Base-by-base conservation (phyloP, 2,329 filamentous ascomycete genomes). In the Monosporascus sp. region DNA sequence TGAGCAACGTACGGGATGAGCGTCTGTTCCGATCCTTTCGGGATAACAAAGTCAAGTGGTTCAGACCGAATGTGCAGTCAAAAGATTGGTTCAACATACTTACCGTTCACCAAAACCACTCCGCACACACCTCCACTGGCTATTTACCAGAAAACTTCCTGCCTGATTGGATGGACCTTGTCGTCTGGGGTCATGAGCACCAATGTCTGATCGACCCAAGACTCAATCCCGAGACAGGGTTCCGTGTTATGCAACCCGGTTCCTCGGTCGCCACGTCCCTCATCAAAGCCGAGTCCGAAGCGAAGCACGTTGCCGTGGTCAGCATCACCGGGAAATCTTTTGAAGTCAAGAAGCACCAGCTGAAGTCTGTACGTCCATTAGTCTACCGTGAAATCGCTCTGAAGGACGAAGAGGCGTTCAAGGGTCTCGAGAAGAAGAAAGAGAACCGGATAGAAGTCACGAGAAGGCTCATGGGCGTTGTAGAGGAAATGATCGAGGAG, bases 141-240 rank as follows among this genome's bases (percentile, higher is more conserved):
- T 97, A 96, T 65, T 79, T 99, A 0, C 93, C 95, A 0, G 95
- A 99, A 65, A 91, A 88, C 62, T 94, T 97, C 63, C 77, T 99
- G 0, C 95, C 94, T 0, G 86, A 91, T 18, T 97, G 95, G 74
- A 76, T 99, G 58, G 88, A 99, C 65, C 78, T 99, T 5, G 84
- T 99, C 0, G 81, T 99, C 49, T 99, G 94, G 94, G 94, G 94
- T 3, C 94, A 99, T 65, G 94, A 99, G 70, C 94, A 99, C 66
- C 93, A 99, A 69, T 99, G 94, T 66, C 70, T 93, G 7, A 96
- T 99, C 58, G 86, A 96, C 45, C 94, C 94, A 0, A 75, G 77
- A 1, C 78, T 85, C 47, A 99, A 97, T 63, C 83, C 88, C 0
- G 91, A 96, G 65, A 96, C 87, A 48, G 88, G 87, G 0, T 99